Percentiles rank a stretch among this genome's conserved stretches.
phyloP scores from a whole-genome alignment of 73 alveolate species.

The Effrenium voratum region DNA sequence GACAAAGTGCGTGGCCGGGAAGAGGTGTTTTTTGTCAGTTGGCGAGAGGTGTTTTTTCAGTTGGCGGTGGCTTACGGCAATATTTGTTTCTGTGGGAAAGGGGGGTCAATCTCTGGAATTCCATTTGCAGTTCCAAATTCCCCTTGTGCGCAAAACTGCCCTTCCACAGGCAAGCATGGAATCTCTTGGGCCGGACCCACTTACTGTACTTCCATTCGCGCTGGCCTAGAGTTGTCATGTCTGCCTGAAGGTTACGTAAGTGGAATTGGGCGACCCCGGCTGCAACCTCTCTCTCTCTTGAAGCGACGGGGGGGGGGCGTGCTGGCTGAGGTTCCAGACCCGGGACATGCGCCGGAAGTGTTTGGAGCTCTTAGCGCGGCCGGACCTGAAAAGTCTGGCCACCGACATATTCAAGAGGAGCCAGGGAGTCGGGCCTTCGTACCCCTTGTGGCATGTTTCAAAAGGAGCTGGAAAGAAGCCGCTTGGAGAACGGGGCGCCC shows the following conservation, averaged over 20 bases:
- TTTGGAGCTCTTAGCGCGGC: constrained; percentile 51
- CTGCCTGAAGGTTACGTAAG: background rate
- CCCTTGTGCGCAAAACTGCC: too few species aligned
- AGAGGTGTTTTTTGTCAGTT: too few species aligned
- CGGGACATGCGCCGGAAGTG: constrained; percentile 89
- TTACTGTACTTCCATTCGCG: too few species aligned
- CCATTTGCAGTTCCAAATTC: too few species aligned
- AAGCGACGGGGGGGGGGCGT: background rate
- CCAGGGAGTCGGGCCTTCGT: background rate
- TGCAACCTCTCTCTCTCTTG: background rate
- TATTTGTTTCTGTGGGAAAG: too few species aligned
- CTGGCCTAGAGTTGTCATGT: background rate
- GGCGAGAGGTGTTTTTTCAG: too few species aligned
- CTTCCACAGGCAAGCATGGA: too few species aligned
- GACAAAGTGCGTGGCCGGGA: too few species aligned
- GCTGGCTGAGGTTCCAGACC: background rate
- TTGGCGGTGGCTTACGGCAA: too few species aligned
- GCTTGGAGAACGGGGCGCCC: background rate
- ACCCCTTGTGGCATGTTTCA: background rate
- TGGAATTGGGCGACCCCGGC: background rate
- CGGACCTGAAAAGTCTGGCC: constrained; percentile 41
- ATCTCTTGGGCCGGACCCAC: too few species aligned
- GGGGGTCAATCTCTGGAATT: too few species aligned
- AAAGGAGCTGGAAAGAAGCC: background rate
- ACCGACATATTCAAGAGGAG: background rate